A percentile compares a stretch with the other conserved stretches of the same genome.
Conservation (phyloP, 2,329 filamentous ascomycete genomes). For the Chaetomium sp. region DNA sequence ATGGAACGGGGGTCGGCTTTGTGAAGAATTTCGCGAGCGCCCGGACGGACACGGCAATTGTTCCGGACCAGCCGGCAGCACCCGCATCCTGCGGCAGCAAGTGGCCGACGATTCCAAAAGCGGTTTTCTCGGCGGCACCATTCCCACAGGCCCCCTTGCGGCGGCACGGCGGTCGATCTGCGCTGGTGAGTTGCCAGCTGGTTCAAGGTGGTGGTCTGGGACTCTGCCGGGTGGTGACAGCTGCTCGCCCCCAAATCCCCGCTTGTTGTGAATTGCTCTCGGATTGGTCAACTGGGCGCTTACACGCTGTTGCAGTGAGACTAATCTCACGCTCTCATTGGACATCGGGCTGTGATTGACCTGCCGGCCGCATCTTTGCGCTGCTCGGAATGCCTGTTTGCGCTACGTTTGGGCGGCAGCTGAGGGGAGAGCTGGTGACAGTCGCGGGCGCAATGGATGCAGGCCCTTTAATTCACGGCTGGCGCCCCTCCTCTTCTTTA, state of each 20-base stretch:
- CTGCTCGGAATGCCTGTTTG: conserved; percentile 16
- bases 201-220: too few species aligned
- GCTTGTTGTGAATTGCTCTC: conserved; percentile 10
- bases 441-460: neutral
- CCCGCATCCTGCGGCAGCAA: neutral
- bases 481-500: conserved; percentile 4
- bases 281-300: conserved; percentile 24
- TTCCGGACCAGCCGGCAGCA: neutral
- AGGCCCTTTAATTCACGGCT: conserved; percentile 12
- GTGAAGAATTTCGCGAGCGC: too few species aligned
- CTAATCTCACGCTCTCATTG: conserved; percentile 21
- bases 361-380: conserved; percentile 23
- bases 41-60: neutral
- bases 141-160: neutral
- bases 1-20: too few species aligned
- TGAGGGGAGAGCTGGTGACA: neutral
- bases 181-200: neutral
- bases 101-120: neutral
- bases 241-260: conserved; percentile 5
- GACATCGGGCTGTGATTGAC: conserved; percentile 21
- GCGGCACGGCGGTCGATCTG: neutral
- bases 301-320: conserved; percentile 20
- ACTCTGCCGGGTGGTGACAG: neutral
- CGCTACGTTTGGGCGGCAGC: conserved; percentile 17
- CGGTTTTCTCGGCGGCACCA: neutral